Base-by-base conservation (phyloP, 225 moss, liverwort and hornwort species). In the Asterella californica region DNA sequence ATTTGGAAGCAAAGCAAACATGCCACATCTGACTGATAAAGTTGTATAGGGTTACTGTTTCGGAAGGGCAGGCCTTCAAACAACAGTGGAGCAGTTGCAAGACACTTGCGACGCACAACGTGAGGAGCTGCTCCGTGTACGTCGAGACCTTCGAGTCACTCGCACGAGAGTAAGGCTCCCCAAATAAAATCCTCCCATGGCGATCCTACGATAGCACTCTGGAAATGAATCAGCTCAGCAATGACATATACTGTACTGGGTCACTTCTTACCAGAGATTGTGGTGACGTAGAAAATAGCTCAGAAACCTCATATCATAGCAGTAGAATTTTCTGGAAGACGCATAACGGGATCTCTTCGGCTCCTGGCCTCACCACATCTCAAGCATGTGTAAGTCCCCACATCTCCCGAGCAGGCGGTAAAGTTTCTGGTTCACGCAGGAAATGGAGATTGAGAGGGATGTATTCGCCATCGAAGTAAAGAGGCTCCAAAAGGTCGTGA, bases 381-480 rank as follows among this genome's bases (percentile, higher is more conserved):
- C 57, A 24, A 57, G 14, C 5, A 24, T 21, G 3, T 17, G 10
- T 32, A n/a, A 1, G 65, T 33, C 17, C 32, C 65, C 17, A 32
- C 33, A 32, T 8, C 0, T 65, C 15, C 65, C 14, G 68, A 72
- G 49, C 27, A 72, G 15, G 15, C 32, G 27, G 74, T 74, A 49
- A 54, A 54, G 4, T 74, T 54, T 53, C 27, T 30, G 18, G 18
- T 18, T 9, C 18, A 21, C 38, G 38, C 62, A 88, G 87, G 88
- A 88, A 57, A 68, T 83, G 45, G 85, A 85, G 64, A 82, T 88
- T 71, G 88, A 88, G 30, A 86, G 86, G 47, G 86, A 86, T 55
- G 70, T 82, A 17, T 84, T 88, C 72, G 86, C 86, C 70, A 74
- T 45, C 60, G 88, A 86, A 66, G 80, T 88, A 6, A 82, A 77